Evolutionary conservation across 2,329 filamentous ascomycete species (phyloP).

Genomic region (Paecilomyces sp.): DNA sequence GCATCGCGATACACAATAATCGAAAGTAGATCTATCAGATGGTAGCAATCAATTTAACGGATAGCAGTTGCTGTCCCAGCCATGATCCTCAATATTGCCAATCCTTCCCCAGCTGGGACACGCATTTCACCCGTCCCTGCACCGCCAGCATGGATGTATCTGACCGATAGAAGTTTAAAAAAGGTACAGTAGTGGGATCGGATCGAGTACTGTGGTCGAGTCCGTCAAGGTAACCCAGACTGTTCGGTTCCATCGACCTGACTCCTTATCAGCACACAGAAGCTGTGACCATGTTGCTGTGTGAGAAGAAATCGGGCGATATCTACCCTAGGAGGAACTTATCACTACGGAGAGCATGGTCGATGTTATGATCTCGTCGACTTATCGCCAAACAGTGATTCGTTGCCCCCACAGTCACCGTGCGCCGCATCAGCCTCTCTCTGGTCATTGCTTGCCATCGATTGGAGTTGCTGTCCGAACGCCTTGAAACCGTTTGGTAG

Average conservation of each 20-base stretch:
- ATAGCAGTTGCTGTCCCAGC: background rate
- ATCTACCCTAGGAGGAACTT: too few species aligned
- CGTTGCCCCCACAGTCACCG: background rate
- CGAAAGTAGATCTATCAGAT: constrained; percentile 1
- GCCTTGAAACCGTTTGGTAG: background rate
- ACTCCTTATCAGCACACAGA: background rate
- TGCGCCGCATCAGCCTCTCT: background rate
- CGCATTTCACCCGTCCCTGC: background rate
- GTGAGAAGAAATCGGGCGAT: background rate
- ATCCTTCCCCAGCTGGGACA: background rate
- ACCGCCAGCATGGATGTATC: background rate
- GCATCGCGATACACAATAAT: background rate
- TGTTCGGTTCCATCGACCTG: background rate
- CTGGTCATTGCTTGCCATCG: background rate
- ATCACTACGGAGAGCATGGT: background rate
- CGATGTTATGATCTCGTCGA: background rate
- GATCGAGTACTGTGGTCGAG: background rate
- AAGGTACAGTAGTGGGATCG: background rate
- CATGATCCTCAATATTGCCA: background rate
- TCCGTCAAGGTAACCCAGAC: background rate
- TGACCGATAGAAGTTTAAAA: background rate
- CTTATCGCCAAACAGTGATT: background rate
- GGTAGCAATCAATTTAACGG: background rate
- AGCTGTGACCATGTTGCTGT: background rate
- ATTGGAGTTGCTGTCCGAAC: background rate